These are phyloP conservation scores for Davidsoniella virescens DNA, from an alignment of 2,329 filamentous ascomycete species.

Conservation along the genomic window DNA sequence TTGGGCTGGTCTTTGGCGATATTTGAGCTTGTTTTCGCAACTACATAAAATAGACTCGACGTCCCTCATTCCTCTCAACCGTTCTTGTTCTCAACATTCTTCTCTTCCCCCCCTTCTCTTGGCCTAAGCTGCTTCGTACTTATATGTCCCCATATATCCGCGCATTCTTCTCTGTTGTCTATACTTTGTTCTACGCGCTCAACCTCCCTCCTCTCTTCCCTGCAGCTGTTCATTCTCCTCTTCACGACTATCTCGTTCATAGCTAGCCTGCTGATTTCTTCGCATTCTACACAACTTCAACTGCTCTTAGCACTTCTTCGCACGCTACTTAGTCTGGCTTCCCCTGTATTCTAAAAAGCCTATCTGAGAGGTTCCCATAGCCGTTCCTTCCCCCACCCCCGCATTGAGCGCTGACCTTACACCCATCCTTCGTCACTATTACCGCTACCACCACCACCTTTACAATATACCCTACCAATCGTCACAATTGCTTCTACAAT, in stretches of 20 bases:
- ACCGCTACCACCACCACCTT: neutral
- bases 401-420: neutral
- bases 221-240: neutral
- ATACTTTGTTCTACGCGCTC: no score
- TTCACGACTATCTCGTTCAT: neutral
- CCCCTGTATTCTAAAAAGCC: neutral
- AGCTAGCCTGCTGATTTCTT: no score
- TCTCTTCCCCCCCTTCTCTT: neutral
- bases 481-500: neutral
- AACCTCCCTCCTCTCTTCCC: neutral
- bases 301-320: neutral
- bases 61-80: neutral
- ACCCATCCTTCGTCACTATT: neutral
- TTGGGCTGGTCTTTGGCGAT: no score
- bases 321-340: neutral
- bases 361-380: neutral
- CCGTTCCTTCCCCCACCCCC: constrained; percentile 6
- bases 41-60: neutral
- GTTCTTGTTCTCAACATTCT: neutral
- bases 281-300: no score
- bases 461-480: neutral
- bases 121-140: neutral
- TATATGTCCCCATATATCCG: neutral
- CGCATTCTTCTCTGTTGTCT: no score
- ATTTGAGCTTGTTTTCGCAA: no score